Evolutionary conservation across 2,329 filamentous ascomycete species (phyloP), one percentile per base, ranked within the genome.

Genomic region (Trichophyton equinum): DNA sequence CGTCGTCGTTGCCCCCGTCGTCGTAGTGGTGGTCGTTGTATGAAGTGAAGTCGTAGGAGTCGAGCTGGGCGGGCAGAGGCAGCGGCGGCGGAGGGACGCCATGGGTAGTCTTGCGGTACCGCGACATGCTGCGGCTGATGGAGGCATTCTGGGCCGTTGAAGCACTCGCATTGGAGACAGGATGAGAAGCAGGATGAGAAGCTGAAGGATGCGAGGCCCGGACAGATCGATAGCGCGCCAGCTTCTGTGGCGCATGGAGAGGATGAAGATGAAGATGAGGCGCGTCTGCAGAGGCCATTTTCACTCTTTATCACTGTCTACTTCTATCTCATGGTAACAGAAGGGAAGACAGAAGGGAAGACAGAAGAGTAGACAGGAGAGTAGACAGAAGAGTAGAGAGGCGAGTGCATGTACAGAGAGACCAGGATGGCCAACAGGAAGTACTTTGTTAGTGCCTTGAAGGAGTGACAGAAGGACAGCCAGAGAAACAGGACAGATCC

Each of bases 171-270:
- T 13, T 15, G 8, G 15, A 13, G 15, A 13, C 40, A 44, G 40
- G 15, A 44, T 15, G 11, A 30, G 55, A 33, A 6, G 62, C 25
- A 44, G 40, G 15, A 44, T 15, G 11, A 30, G 55, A 33, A 6
- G 62, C 25, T 6, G 25, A 57, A 57, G 59, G 62, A 47, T 42
- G 58, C 42, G 22, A 22, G 25, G 55, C 62, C 57, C 68, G 69
- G 60, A 84, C 80, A 33, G 81, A 82, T 64, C 81, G 76, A 71
- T 85, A 85, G 47, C 82, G 78, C 60, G 81, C 81, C 68, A 82
- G 78, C 67, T 81, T 83, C 59, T 71, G 68, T 33, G 69, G 69
- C 20, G 59, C 49, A 27, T 60, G 53, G 25, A 59, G 58, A 38
- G 8, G 59, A 2, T 30, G 57, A 11, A n/a, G 62, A 40, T 60